Conservation (phyloP, 371 early-diverging fungal species). For the Circinella minor region DNA sequence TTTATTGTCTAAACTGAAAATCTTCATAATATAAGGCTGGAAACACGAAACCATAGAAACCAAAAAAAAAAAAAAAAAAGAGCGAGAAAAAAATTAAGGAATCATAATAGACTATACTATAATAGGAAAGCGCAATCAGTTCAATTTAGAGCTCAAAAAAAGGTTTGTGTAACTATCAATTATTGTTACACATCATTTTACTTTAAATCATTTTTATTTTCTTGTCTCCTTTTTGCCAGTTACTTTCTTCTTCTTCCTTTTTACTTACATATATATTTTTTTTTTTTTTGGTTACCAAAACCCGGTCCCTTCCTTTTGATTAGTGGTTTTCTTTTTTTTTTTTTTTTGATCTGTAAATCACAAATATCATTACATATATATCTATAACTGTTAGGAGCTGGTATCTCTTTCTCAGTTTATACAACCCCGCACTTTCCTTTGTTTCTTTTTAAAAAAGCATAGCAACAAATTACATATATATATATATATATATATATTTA, state of each 20-base stretch:
- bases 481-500: too few species aligned
- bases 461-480: neutral
- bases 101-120: neutral
- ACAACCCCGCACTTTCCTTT: too few species aligned
- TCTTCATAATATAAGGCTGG: too few species aligned
- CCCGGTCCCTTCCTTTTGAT: constrained; percentile 13
- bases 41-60: too few species aligned
- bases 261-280: neutral
- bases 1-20: too few species aligned
- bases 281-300: neutral
- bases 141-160: neutral
- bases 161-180: constrained; percentile 9
- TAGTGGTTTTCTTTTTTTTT: neutral
- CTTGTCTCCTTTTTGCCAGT: neutral
- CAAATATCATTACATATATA: neutral
- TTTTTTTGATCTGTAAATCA: too few species aligned
- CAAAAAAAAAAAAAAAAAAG: neutral
- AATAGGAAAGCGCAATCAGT: constrained; percentile 2
- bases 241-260: constrained; percentile 4
- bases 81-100: neutral
- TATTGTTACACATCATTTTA: constrained; percentile 19
- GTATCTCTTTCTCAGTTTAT: constrained; percentile 8
- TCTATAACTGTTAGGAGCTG: neutral
- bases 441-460: neutral
- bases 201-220: constrained; percentile 15